Evolutionary conservation across 78 protist species (phyloP).

Genomic region (Protostelium mycophagum): DNA sequence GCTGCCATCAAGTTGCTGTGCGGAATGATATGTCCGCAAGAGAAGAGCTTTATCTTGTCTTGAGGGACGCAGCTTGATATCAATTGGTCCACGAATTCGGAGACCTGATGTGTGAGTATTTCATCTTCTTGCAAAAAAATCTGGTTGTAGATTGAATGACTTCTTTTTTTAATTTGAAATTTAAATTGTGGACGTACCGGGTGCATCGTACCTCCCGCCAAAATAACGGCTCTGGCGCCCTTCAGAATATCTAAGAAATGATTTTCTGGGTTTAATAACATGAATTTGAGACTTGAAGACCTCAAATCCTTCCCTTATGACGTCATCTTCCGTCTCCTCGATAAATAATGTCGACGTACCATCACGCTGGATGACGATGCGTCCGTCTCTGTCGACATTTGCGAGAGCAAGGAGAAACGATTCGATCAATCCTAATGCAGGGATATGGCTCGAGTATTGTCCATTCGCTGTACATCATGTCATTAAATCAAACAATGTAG

Average conservation of each 20-base stretch:
- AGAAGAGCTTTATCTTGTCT: not conserved
- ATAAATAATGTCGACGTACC: not conserved
- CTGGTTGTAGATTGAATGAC: no score
- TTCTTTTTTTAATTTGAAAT: not conserved
- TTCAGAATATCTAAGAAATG: constrained; percentile 22
- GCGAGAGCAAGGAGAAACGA: constrained; percentile 26
- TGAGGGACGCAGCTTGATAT: not conserved
- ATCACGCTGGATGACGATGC: not conserved
- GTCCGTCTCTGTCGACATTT: constrained; percentile 12
- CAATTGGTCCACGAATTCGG: constrained; percentile 11
- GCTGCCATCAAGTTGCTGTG: constrained; percentile 17
- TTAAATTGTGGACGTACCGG: constrained; percentile 25
- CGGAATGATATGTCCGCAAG: constrained; percentile 80
- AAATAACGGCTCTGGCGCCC: constrained; percentile 30
- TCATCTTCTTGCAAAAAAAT: no score
- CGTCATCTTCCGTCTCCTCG: not conserved
- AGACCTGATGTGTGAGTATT: no score
- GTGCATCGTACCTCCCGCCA: constrained; percentile 83
- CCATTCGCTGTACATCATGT: no score
- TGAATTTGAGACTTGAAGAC: not conserved
- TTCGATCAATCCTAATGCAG: constrained; percentile 7
- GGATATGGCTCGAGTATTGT: not conserved
- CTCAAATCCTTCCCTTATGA: not conserved
- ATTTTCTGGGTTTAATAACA: constrained; percentile 15
- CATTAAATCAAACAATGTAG: no score